Evolutionary conservation across 2,329 filamentous ascomycete genomes (phyloP), one percentile per base, ranked within the genome.

Genomic region (Fusarium veterinarium): DNA sequence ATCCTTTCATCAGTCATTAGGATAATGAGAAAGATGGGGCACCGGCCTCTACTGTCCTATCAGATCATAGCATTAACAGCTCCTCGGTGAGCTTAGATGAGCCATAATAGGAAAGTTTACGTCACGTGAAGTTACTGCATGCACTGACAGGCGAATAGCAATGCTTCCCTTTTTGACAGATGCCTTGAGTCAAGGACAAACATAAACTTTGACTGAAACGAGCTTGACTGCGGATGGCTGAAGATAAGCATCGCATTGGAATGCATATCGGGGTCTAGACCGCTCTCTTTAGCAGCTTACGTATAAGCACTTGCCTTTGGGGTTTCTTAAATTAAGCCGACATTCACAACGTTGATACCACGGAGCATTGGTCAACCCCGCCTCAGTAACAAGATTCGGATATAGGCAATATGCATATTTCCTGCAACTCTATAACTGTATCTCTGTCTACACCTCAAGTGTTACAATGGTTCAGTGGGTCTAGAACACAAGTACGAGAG

Each of bases 51-150:
- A 2, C 14, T 25, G 19, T 35, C 53, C 53, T 25, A 48, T 57
- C 40, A 57, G 17, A 56, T 20, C n/a, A 9, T 23, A 56, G 28
- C 30, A 25, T 25, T 17, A 23, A 5, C 38, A 44, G 38, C 25
- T 28, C 46, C 46, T 49, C 46, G 30, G 46, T 74, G 71, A 75
- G 72, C 16, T 64, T 44, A 49, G 66, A 20, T 44, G 45, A 38
- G 31, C 58, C 66, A 20, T 28, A 64, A 75, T 51, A 45, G 72
- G 69, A 64, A 75, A 67, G 46, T 72, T 67, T 58, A 33, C 31
- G 48, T 75, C 72, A 75, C 72, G 72, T 75, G 72, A 58, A 56
- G 16, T 13, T 17, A 30, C 53, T 52, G 33, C 23, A 72, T 46
- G 37, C 28, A 61, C 25, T 28, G 37, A 20, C 30, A 64, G 35